Conservation (phyloP, 2,329 filamentous ascomycete species). For the Fragosphaeria purpurea region DNA sequence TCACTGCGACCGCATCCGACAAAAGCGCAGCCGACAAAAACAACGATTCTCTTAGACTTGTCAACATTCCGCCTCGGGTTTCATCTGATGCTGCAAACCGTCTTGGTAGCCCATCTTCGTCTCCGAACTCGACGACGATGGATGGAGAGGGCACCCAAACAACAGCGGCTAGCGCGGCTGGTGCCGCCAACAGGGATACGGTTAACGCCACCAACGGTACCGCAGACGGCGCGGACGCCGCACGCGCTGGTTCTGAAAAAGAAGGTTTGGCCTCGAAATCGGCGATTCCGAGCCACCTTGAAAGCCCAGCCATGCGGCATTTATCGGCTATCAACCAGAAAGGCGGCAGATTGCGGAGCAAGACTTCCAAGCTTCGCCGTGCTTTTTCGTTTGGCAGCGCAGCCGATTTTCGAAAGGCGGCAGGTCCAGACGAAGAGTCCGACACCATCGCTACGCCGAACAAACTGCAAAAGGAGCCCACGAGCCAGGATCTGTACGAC, state of each 20-base stretch:
- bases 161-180: not conserved
- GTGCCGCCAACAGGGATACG: conserved; percentile 14
- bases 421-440: conserved; percentile 52
- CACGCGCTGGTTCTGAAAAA: no score
- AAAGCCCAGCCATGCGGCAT: conserved; percentile 71
- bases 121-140: conserved; percentile 61
- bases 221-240: not conserved
- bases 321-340: conserved; percentile 81
- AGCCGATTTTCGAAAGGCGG: conserved; percentile 68
- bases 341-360: conserved; percentile 67
- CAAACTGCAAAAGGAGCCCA: conserved; percentile 57
- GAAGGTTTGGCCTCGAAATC: not conserved
- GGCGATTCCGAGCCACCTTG: conserved; percentile 23
- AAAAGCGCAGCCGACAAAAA: conserved; percentile 30
- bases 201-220: conserved; percentile 13
- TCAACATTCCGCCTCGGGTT: conserved; percentile 50
- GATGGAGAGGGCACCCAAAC: conserved; percentile 30
- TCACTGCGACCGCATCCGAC: conserved; percentile 23
- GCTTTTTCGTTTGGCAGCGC: conserved; percentile 97
- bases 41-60: conserved; percentile 43
- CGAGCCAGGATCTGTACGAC: conserved; percentile 57
- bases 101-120: conserved; percentile 56
- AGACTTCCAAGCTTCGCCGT: conserved; percentile 74
- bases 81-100: conserved; percentile 58
- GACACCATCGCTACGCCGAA: conserved; percentile 30